Evolutionary conservation across 192 early-diverging fungal species (phyloP).

Genomic region (Backusella tuberculispora): DNA sequence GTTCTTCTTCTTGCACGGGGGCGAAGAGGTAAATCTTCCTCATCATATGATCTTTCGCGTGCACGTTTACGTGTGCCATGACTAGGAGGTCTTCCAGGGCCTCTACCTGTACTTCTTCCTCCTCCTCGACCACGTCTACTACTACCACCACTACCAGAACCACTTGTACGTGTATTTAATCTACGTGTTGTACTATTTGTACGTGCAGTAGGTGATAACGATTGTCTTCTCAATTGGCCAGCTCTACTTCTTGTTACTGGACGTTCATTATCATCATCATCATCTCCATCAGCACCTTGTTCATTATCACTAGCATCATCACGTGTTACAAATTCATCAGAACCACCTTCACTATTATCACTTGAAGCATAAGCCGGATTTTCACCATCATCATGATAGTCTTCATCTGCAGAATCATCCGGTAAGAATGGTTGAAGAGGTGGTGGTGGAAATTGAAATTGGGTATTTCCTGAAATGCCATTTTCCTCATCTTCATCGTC

Average conservation of each 20-base stretch:
- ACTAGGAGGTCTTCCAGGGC: conserved; percentile 34
- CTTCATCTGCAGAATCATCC: conserved; percentile 46
- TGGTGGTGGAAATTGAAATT: conserved; percentile 23
- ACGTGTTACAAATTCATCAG: conserved; percentile 31
- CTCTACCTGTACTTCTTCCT: conserved; percentile 15
- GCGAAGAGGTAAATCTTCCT: conserved; percentile 31
- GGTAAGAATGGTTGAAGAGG: conserved; percentile 25
- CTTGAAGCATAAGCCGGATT: conserved; percentile 40
- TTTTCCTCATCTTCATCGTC: conserved; percentile 42
- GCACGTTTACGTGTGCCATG: conserved; percentile 37
- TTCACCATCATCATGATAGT: conserved; percentile 38
- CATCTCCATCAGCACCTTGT: conserved; percentile 18
- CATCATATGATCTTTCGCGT: conserved; percentile 25
- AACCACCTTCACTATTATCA: conserved; percentile 45
- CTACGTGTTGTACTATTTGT: not conserved
- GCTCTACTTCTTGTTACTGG: conserved; percentile 44
- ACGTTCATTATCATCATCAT: conserved; percentile 33
- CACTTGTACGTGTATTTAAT: conserved; percentile 33
- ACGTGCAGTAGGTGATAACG: not conserved
- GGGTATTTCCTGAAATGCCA: not conserved
- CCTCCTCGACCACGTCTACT: conserved; percentile 36
- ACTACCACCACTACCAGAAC: conserved; percentile 45
- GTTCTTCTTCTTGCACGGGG: conserved; percentile 16
- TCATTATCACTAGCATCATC: conserved; percentile 33
- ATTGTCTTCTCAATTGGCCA: conserved; percentile 34